A percentile compares a stretch with the other conserved stretches of the same genome.
Conservation (phyloP, 768 basidiomycete genomes). For the Pilatotrama ljubarskyi region DNA sequence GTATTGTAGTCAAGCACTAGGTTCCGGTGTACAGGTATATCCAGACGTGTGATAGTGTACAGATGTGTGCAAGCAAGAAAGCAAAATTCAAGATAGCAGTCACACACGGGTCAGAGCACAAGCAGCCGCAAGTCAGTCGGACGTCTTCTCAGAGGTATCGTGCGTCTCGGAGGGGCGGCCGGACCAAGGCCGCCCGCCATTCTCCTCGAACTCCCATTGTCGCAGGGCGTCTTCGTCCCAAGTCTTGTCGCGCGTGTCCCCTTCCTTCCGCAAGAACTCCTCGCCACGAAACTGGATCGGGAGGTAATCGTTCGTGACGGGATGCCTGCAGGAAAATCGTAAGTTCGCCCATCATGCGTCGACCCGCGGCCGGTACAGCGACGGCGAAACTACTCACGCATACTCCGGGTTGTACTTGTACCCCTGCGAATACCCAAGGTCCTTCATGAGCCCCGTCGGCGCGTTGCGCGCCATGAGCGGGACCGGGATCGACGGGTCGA, state of each 20-base stretch:
- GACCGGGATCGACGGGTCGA: slow-evolving; percentile 55
- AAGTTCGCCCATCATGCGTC: background rate
- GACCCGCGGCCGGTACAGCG: background rate
- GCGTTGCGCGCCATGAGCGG: slow-evolving; percentile 78
- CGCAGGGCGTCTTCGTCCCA: slow-evolving; percentile 51
- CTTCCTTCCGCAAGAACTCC: slow-evolving; percentile 40
- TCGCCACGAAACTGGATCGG: slow-evolving; percentile 43
- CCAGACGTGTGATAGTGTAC: background rate
- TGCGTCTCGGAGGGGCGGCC: slow-evolving; percentile 24
- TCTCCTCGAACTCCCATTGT: slow-evolving; percentile 47
- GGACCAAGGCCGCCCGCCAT: slow-evolving; percentile 39
- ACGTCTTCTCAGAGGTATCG: background rate
- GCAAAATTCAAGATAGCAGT: background rate
- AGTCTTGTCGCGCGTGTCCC: slow-evolving; percentile 39
- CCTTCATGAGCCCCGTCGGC: slow-evolving; percentile 60
- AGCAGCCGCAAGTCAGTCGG: no score
- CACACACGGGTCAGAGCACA: background rate
- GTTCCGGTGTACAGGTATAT: background rate
- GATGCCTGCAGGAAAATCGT: slow-evolving; percentile 38
- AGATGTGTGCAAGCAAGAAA: slow-evolving; percentile 6
- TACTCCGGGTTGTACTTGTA: slow-evolving; percentile 54
- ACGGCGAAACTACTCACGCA: slow-evolving; percentile 29
- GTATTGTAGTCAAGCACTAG: background rate
- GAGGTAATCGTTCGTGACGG: slow-evolving; percentile 53
- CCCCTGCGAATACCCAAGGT: slow-evolving; percentile 48